phyloP scores from a whole-genome alignment of 2,329 filamentous ascomycete species.

The Neophaeococcomyces aloes region DNA sequence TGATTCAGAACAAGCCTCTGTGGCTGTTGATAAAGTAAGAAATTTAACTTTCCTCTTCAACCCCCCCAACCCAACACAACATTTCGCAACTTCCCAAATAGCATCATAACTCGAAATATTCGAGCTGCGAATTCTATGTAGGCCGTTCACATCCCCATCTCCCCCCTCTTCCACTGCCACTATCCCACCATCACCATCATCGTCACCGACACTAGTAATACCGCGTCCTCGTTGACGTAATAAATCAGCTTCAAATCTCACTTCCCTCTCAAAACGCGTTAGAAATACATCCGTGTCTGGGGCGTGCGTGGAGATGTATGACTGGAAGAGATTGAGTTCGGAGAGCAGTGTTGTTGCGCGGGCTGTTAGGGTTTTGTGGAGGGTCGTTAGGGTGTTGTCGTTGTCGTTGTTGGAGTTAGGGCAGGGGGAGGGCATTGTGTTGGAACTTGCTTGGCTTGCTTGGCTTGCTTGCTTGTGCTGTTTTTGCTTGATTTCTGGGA shows the following conservation, averaged over 20 bases:
- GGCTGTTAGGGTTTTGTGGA: too few relatives aligned
- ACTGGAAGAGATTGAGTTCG: constrained; percentile 5
- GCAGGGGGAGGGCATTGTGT: too few relatives aligned
- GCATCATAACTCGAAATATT: not conserved
- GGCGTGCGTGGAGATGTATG: not conserved
- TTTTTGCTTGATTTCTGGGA: too few relatives aligned
- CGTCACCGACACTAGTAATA: constrained; percentile 3
- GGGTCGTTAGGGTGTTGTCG: too few relatives aligned
- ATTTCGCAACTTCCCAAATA: not conserved
- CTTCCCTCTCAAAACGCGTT: constrained; percentile 20
- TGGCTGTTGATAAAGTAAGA: not conserved
- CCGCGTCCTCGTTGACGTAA: constrained; percentile 5
- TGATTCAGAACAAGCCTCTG: not conserved
- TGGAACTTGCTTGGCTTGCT: too few relatives aligned
- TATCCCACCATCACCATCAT: not conserved
- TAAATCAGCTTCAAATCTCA: not conserved
- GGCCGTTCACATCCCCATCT: constrained; percentile 9
- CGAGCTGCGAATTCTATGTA: not conserved
- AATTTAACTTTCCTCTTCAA: not conserved
- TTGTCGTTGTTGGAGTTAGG: too few relatives aligned
- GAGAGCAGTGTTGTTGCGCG: too few relatives aligned
- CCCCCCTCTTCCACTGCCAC: not conserved
- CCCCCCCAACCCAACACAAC: not conserved
- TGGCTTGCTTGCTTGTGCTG: too few relatives aligned
- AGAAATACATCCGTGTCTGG: constrained; percentile 1